These are phyloP conservation scores for Kwoniella newhampshirensis DNA, from an alignment of 768 basidiomycete species.

Conservation along the genomic window DNA sequence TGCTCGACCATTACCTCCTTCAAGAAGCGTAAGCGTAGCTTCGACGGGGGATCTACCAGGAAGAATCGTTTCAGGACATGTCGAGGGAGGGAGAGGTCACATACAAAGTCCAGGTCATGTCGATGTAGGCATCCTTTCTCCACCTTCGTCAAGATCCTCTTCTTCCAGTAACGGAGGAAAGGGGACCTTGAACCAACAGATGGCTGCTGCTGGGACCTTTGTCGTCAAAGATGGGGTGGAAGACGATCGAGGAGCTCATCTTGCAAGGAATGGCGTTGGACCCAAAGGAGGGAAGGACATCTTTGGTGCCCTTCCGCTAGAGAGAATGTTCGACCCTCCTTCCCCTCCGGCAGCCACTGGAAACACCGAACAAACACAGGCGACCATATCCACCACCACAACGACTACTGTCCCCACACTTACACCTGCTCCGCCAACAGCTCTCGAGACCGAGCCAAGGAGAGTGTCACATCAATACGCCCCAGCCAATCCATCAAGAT, in stretches of 20 bases:
- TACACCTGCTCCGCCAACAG: slow-evolving; percentile 1
- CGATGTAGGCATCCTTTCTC: slow-evolving; percentile 26
- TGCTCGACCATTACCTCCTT: slow-evolving; percentile 32
- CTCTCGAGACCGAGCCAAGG: slow-evolving; percentile 6
- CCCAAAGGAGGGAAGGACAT: slow-evolving; percentile 36
- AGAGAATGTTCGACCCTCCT: slow-evolving; percentile 80
- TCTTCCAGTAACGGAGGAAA: slow-evolving; percentile 50
- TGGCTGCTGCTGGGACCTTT: slow-evolving; percentile 50
- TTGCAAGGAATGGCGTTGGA: slow-evolving; percentile 32
- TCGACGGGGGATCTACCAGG: slow-evolving; percentile 5
- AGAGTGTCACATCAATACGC: slow-evolving; percentile 47
- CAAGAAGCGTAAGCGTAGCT: slow-evolving; percentile 14
- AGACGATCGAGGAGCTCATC: slow-evolving; percentile 35
- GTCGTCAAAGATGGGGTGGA: slow-evolving; percentile 47
- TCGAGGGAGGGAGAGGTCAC: slow-evolving; percentile 25
- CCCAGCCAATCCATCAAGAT: slow-evolving; percentile 43
- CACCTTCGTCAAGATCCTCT: slow-evolving; percentile 42
- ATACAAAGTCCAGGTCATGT: slow-evolving; percentile 19
- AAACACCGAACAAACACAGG: slow-evolving; percentile 29
- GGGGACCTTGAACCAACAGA: slow-evolving; percentile 14
- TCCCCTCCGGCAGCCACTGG: slow-evolving; percentile 70
- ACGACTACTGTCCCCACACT: slow-evolving; percentile 16
- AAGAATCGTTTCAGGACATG: slow-evolving; percentile 43
- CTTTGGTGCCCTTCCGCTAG: slow-evolving; percentile 26
- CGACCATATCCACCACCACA: slow-evolving; percentile 15